A percentile compares a stretch with the other conserved stretches of the same genome.
Conservation (phyloP, 2,329 filamentous ascomycete genomes). For the Xylariales sp. region DNA sequence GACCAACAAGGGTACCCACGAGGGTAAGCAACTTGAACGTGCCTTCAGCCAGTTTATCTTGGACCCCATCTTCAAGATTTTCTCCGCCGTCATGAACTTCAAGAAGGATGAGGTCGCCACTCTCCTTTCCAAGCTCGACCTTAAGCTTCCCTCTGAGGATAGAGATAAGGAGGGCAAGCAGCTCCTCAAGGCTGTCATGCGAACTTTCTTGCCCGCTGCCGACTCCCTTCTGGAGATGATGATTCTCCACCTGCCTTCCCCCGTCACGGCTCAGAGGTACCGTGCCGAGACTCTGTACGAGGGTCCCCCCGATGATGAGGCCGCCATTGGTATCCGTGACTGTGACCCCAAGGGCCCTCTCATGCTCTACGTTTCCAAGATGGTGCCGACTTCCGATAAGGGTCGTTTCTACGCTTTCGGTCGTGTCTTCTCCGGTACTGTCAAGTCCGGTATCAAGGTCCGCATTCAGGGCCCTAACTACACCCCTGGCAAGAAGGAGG, state of each 20-base stretch:
- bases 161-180: slow-evolving; percentile 96
- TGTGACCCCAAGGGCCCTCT: slow-evolving; percentile 98
- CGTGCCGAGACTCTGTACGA: slow-evolving; percentile 99
- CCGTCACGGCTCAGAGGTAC: slow-evolving; percentile 95
- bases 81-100: slow-evolving; percentile 96
- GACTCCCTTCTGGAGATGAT: slow-evolving; percentile 99
- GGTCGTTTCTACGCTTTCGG: slow-evolving; percentile 99
- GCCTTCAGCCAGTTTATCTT: slow-evolving; percentile 99
- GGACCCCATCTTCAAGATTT: slow-evolving; percentile 99
- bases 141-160: slow-evolving; percentile 90
- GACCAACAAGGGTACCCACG: slow-evolving; percentile 86
- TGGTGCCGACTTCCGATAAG: slow-evolving; percentile 99
- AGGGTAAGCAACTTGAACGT: slow-evolving; percentile 93
- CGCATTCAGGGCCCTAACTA: slow-evolving; percentile 99
- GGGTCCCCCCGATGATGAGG: slow-evolving; percentile 92
- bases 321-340: slow-evolving; percentile 96
- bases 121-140: slow-evolving; percentile 91
- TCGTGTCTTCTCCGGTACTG: slow-evolving; percentile 99
- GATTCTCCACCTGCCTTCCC: slow-evolving; percentile 98
- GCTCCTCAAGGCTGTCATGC: slow-evolving; percentile 97
- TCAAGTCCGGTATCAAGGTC: slow-evolving; percentile 98
- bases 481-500: slow-evolving; percentile 96
- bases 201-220: slow-evolving; percentile 97
- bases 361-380: slow-evolving; percentile 99
- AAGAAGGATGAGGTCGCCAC: slow-evolving; percentile 90